These are phyloP conservation scores for Dionaea muscipula DNA, from an alignment of 179 eudicot genomes.

Conservation along the genomic window DNA sequence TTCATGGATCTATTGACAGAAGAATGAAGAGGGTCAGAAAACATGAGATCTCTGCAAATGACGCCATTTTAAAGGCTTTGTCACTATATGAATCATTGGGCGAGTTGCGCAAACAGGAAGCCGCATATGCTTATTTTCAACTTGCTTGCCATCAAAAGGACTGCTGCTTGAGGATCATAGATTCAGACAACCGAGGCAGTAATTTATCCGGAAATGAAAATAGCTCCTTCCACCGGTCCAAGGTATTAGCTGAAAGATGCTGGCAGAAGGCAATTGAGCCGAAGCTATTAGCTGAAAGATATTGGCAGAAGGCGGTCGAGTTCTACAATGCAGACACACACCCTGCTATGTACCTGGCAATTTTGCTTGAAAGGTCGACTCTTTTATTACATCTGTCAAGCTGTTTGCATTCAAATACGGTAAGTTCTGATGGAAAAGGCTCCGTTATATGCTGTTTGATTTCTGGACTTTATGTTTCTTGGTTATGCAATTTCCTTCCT, in stretches of 20 bases:
- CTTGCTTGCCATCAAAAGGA: conserved; percentile 79
- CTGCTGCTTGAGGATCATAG: conserved; percentile 62
- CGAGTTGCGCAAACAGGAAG: conserved; percentile 76
- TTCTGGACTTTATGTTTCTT: not conserved
- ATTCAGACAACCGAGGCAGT: conserved; percentile 29
- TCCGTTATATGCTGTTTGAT: not conserved
- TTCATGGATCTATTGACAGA: conserved; percentile 16
- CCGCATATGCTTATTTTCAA: conserved; percentile 80
- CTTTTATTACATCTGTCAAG: conserved; percentile 44
- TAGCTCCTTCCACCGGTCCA: conserved; percentile 45
- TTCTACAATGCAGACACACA: conserved; percentile 66
- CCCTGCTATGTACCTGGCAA: conserved; percentile 57
- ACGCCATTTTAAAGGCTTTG: conserved; percentile 78
- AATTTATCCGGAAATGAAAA: conserved; percentile 38
- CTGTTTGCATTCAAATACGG: conserved; percentile 40
- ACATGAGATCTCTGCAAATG: conserved; percentile 72
- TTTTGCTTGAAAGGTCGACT: conserved; percentile 52
- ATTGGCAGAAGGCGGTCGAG: conserved; percentile 76
- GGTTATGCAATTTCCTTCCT: not conserved
- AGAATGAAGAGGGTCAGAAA: conserved; percentile 37
- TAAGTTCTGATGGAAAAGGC: conserved; percentile 18
- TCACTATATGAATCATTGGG: conserved; percentile 74
- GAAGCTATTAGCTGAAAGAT: conserved; percentile 79
- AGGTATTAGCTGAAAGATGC: conserved; percentile 84
- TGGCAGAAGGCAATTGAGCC: conserved; percentile 28